phyloP scores from a whole-genome alignment of 2,329 filamentous ascomycete genomes.

The Fusarium agapanthi region DNA sequence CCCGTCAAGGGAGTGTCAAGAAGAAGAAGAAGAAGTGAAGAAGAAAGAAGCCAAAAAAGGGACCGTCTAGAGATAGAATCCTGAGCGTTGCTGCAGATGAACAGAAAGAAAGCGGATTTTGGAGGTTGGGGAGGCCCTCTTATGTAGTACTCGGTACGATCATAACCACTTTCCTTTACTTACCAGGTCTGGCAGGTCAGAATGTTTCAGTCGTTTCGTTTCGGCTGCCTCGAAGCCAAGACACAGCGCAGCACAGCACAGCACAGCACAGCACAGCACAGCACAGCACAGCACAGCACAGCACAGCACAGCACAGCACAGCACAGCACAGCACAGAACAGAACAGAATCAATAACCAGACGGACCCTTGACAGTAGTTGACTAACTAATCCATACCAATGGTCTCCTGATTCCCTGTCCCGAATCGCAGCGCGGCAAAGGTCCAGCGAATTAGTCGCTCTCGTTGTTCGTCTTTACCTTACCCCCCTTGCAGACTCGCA shows the following conservation, averaged over 20 bases:
- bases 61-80: slow-evolving; percentile 32
- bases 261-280: background rate
- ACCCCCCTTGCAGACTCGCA: background rate
- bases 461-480: slow-evolving; percentile 4
- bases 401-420: background rate
- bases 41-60: slow-evolving; percentile 21
- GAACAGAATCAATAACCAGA: background rate
- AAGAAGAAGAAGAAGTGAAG: slow-evolving; percentile 10
- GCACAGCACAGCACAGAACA: background rate
- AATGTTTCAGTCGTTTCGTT: slow-evolving; percentile 38
- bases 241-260: background rate
- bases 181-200: slow-evolving; percentile 3
- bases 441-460: slow-evolving; percentile 26
- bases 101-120: background rate
- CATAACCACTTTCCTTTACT: background rate
- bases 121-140: slow-evolving; percentile 29
- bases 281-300: background rate
- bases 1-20: slow-evolving; percentile 34
- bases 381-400: background rate
- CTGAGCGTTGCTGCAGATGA: slow-evolving; percentile 36
- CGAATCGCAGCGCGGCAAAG: slow-evolving; percentile 33
- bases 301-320: background rate
- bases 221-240: slow-evolving; percentile 26
- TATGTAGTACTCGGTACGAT: slow-evolving; percentile 29
- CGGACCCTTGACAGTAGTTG: slow-evolving; percentile 12